Conservation (phyloP, 2,329 filamentous ascomycete genomes). For the Arthrinium phaeospermum region DNA sequence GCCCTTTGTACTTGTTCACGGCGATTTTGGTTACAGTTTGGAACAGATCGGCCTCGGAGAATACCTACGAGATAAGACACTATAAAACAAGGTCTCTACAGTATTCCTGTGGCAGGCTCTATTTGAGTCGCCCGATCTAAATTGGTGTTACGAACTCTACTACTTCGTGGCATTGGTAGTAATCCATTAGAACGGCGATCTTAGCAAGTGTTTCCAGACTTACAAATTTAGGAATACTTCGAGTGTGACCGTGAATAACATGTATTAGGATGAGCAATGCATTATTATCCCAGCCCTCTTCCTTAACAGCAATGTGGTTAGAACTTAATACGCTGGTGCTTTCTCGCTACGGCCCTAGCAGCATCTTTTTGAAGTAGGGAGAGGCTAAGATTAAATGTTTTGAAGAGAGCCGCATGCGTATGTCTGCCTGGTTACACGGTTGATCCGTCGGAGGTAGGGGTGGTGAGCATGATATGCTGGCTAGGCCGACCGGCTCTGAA, state of each 20-base stretch:
- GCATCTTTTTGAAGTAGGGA: background rate
- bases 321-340: too few relatives aligned
- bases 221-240: conserved; percentile 30
- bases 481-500: too few relatives aligned
- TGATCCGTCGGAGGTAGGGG: background rate
- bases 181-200: conserved; percentile 38
- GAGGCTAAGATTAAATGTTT: background rate
- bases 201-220: conserved; percentile 34
- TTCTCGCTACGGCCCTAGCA: background rate
- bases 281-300: conserved; percentile 2
- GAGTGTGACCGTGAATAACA: conserved; percentile 36
- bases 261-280: conserved; percentile 27
- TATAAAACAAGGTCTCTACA: conserved; percentile 25
- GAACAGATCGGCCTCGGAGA: conserved; percentile 12
- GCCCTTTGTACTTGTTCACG: conserved; percentile 12
- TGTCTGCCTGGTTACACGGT: background rate
- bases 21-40: conserved; percentile 25
- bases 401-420: background rate
- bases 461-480: background rate
- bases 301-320: too few relatives aligned
- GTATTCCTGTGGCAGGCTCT: conserved; percentile 12
- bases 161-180: conserved; percentile 37
- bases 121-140: conserved; percentile 26
- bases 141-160: conserved; percentile 24
- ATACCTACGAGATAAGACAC: conserved; percentile 24